These are phyloP conservation scores for Miamiensis avidus DNA, from an alignment of 169 alveolate genomes.

Conservation along the genomic window DNA sequence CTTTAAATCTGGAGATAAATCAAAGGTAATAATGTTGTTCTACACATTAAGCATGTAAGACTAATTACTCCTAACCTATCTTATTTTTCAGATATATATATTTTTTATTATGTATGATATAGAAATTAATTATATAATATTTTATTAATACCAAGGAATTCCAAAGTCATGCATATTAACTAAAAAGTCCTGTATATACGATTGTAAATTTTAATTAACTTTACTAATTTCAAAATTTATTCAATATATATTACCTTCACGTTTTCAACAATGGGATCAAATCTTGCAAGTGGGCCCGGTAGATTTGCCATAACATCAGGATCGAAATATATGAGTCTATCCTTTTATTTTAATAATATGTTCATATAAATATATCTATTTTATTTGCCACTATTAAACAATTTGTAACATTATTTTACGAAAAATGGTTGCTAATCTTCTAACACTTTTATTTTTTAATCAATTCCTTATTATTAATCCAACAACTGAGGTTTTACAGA, in stretches of 20 bases:
- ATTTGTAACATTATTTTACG: neutral
- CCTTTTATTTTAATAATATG: neutral
- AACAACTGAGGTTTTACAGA: too few relatives aligned
- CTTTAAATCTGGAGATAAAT: constrained; percentile 42
- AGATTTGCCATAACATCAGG: constrained; percentile 51
- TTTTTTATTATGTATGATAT: neutral
- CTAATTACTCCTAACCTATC: constrained; percentile 33
- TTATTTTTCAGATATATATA: neutral
- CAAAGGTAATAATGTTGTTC: constrained; percentile 40
- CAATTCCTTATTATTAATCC: too few relatives aligned
- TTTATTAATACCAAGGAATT: constrained; percentile 38
- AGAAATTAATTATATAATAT: neutral
- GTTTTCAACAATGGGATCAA: constrained; percentile 42
- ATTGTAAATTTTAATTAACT: too few relatives aligned
- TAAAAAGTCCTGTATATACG: constrained; percentile 10
- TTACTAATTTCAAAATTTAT: too few relatives aligned
- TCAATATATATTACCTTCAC: constrained; percentile 18
- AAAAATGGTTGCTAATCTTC: constrained; percentile 46
- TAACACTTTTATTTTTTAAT: constrained; percentile 28
- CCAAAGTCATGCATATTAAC: constrained; percentile 22
- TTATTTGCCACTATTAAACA: too few relatives aligned
- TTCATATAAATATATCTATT: neutral
- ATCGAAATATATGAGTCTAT: constrained; percentile 47
- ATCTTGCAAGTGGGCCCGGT: constrained; percentile 23
- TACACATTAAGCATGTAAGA: constrained; percentile 23